phyloP scores from a whole-genome alignment of 2,329 filamentous ascomycete species.

The Aspergillus caelatus region DNA sequence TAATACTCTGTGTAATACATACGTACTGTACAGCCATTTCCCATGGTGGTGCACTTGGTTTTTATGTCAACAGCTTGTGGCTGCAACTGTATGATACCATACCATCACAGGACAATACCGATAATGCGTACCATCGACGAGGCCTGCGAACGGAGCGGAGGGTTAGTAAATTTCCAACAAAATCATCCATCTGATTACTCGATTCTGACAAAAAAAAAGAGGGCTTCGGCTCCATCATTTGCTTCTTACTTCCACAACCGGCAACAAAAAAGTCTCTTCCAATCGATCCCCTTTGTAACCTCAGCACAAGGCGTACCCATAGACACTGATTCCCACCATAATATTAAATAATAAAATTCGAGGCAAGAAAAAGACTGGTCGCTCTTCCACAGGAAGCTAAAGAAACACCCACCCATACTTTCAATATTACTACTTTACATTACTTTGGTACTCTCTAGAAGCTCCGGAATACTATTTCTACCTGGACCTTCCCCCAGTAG shows the following conservation, averaged over 20 bases:
- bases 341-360: slow-evolving; percentile 5
- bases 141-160: slow-evolving; percentile 3
- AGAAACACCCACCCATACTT: slow-evolving; percentile 5
- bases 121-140: neutral
- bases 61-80: slow-evolving; percentile 10
- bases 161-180: neutral
- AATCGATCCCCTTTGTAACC: slow-evolving; percentile 15
- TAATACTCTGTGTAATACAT: neutral
- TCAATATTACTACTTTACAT: slow-evolving; percentile 3
- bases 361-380: slow-evolving; percentile 12
- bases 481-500: slow-evolving; percentile 13
- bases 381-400: slow-evolving; percentile 2
- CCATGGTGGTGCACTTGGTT: neutral
- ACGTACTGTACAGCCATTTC: neutral
- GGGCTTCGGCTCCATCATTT: slow-evolving; percentile 7
- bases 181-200: slow-evolving; percentile 7
- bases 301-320: slow-evolving; percentile 2
- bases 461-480: slow-evolving; percentile 23
- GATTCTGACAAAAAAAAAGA: slow-evolving; percentile 7
- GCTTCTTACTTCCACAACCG: slow-evolving; percentile 12
- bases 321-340: slow-evolving; percentile 15
- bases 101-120: slow-evolving; percentile 9
- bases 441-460: slow-evolving; percentile 6
- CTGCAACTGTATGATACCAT: slow-evolving; percentile 21
- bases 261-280: slow-evolving; percentile 16